Evolutionary conservation across 306 rosid species (phyloP).

Genomic region (Echinosophora koreensis): DNA sequence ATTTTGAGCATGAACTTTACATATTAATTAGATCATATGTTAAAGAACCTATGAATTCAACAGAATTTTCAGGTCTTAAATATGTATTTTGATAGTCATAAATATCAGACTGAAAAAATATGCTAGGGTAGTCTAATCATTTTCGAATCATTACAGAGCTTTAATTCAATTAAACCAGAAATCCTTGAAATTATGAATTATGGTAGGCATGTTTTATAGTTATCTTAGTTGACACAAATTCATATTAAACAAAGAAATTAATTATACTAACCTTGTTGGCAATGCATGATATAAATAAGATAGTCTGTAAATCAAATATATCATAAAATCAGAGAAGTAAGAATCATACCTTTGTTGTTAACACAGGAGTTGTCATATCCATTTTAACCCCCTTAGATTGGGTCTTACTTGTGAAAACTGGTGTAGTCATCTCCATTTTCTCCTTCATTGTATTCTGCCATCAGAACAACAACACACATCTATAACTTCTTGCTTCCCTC

Average conservation of each 20-base stretch:
- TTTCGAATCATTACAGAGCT: conserved; percentile 30
- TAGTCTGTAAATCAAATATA: conserved; percentile 13
- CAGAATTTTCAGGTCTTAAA: conserved; percentile 8
- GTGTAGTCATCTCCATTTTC: conserved; percentile 96
- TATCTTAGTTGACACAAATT: conserved; percentile 17
- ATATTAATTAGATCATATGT: neutral
- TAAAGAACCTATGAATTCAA: conserved; percentile 5
- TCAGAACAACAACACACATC: conserved; percentile 33
- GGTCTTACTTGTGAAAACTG: conserved; percentile 76
- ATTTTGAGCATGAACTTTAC: conserved; percentile 20
- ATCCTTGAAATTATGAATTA: conserved; percentile 31
- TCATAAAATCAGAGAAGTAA: conserved; percentile 40
- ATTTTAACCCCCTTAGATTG: conserved; percentile 78
- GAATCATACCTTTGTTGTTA: conserved; percentile 74
- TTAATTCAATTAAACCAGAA: conserved; percentile 29
- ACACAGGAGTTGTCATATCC: conserved; percentile 95
- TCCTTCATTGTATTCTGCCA: conserved; percentile 75
- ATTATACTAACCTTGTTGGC: neutral
- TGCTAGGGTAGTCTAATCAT: conserved; percentile 6
- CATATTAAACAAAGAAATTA: conserved; percentile 27
- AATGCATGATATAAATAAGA: conserved; percentile 24
- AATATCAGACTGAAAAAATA: conserved; percentile 15
- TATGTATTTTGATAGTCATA: neutral
- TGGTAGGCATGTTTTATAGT: conserved; percentile 5
- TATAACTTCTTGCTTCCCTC: conserved; percentile 18